Evolutionary conservation across 129 eudicot species (phyloP).

Genomic region (sunflower (Helianthus annuus)): HanXRQr2.0-SUNRISE NC_035449.2:25891629-25892128

Average conservation of each 20-base stretch:
- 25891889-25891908: neutral
- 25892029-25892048: constrained; percentile 10
- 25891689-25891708: too few species aligned
- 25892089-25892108: constrained; percentile 19
- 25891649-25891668: too few species aligned
- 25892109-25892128: constrained; percentile 21
- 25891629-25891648: neutral
- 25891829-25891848: too few species aligned
- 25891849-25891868: too few species aligned
- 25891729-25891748: too few species aligned
- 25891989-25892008: constrained; percentile 5
- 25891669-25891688: too few species aligned
- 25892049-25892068: constrained; percentile 16
- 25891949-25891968: constrained; percentile 22
- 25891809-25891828: too few species aligned
- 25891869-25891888: too few species aligned
- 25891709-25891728: too few species aligned
- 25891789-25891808: too few species aligned
- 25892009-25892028: constrained; percentile 22
- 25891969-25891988: constrained; percentile 26
- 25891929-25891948: constrained; percentile 28
- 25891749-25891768: too few species aligned
- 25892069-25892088: neutral
- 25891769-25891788: too few species aligned
- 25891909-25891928: constrained; percentile 19